Conservation (phyloP, 805 yeast species). For the Wickerhamiella azymoides region DNA sequence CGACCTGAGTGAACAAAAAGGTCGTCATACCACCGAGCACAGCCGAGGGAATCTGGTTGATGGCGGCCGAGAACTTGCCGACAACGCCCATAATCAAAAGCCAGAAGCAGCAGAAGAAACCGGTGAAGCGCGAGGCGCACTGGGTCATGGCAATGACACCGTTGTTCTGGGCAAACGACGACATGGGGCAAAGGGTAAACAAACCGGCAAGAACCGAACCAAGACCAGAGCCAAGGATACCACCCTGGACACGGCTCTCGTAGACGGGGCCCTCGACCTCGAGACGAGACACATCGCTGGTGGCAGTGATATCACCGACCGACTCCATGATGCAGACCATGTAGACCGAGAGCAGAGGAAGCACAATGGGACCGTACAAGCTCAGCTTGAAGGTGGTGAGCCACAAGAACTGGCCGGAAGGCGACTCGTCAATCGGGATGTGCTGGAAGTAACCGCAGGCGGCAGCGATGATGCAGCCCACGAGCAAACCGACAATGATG, state of each 20-base stretch:
- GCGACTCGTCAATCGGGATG: constrained; percentile 48
- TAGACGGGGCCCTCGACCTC: constrained; percentile 71
- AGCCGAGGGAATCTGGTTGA: constrained; percentile 65
- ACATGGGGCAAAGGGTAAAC: constrained; percentile 76
- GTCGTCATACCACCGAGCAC: constrained; percentile 84
- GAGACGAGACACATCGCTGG: constrained; percentile 77
- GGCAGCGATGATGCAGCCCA: constrained; percentile 87
- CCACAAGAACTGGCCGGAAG: constrained; percentile 78
- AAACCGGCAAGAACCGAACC: constrained; percentile 66
- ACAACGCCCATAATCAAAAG: constrained; percentile 76
- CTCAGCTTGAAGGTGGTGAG: constrained; percentile 64
- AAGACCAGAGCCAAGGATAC: constrained; percentile 77
- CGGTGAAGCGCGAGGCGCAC: constrained; percentile 75
- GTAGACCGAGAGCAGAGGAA: constrained; percentile 75
- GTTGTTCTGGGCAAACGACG: constrained; percentile 88
- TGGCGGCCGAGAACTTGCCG: constrained; percentile 79
- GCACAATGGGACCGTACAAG: constrained; percentile 72
- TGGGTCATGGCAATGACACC: constrained; percentile 88
- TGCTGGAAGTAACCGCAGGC: constrained; percentile 70
- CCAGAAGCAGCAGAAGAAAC: constrained; percentile 70
- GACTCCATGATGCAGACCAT: constrained; percentile 82
- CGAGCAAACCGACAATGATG: constrained; percentile 67
- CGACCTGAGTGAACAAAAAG: constrained; percentile 61
- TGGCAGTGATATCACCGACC: constrained; percentile 89
- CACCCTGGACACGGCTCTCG: constrained; percentile 86